Percentiles rank a stretch among this genome's conserved stretches.
Evolutionary conservation across 2,329 filamentous ascomycete species (phyloP).

Genomic region (Sclerotinia sclerotiorum): DNA sequence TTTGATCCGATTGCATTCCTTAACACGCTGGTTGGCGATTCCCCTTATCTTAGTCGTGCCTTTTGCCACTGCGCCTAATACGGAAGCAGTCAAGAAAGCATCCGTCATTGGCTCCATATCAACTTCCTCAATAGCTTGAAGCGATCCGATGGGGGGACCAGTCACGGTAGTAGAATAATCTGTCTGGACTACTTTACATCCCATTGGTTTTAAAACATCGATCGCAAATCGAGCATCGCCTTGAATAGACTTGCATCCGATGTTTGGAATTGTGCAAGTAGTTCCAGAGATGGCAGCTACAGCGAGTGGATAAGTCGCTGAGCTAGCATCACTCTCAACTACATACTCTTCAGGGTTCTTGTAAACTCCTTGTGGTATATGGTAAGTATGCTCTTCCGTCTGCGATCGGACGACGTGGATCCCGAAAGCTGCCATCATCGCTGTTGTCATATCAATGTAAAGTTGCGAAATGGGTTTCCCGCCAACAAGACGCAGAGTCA

Average conservation of each 20-base stretch:
- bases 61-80: conserved; percentile 83
- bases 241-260: conserved; percentile 87
- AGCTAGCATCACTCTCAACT: conserved; percentile 96
- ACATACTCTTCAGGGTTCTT: conserved; percentile 81
- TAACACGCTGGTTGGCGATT: conserved; percentile 96
- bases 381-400: conserved; percentile 85
- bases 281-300: conserved; percentile 95
- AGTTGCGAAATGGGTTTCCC: conserved; percentile 95
- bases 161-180: conserved; percentile 87
- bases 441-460: conserved; percentile 98
- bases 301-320: conserved; percentile 91
- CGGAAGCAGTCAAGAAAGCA: conserved; percentile 92
- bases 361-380: conserved; percentile 84
- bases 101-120: conserved; percentile 99
- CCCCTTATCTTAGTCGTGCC: conserved; percentile 85
- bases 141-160: conserved; percentile 71
- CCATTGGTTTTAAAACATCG: conserved; percentile 89
- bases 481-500: conserved; percentile 87
- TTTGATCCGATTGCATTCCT: conserved; percentile 94
- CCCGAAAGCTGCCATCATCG: conserved; percentile 95
- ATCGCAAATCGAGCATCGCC: conserved; percentile 93
- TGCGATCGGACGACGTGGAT: conserved; percentile 74
- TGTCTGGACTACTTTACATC: conserved; percentile 84
- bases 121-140: conserved; percentile 76
- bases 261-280: conserved; percentile 94